Evolutionary conservation across 1,284 basidiomycete species (phyloP).

Genomic region (Inonotus obliquus): DNA sequence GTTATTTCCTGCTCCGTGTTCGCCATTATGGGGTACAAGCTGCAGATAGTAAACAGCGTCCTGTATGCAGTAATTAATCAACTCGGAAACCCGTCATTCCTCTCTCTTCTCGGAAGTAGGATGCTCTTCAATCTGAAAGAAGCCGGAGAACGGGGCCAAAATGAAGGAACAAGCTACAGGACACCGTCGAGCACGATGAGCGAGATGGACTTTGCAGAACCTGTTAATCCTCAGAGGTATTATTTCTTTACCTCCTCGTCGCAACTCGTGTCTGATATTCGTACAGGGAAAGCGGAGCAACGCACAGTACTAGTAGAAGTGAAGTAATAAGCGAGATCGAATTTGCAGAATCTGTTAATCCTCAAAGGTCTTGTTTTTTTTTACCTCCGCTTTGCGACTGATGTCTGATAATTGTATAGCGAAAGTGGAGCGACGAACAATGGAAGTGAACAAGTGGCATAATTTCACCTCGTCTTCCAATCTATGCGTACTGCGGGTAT

Average conservation of each 20-base stretch:
- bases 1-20: not conserved
- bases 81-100: constrained; percentile 2
- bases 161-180: too few relatives aligned
- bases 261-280: not conserved
- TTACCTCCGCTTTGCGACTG: too few relatives aligned
- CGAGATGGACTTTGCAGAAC: not conserved
- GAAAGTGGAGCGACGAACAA: too few relatives aligned
- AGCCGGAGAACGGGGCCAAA: not conserved
- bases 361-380: too few relatives aligned
- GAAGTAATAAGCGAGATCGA: too few relatives aligned
- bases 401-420: too few relatives aligned
- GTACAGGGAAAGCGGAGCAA: not conserved
- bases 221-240: not conserved
- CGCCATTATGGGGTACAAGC: not conserved
- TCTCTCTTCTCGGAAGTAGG: not conserved
- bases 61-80: not conserved
- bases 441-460: not conserved
- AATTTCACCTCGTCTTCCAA: not conserved
- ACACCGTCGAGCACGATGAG: too few relatives aligned
- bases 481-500: too few relatives aligned
- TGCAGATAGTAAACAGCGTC: not conserved
- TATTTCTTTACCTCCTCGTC: not conserved
- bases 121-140: not conserved
- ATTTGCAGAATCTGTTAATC: too few relatives aligned
- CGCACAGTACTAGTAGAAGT: too few relatives aligned